Evolutionary conservation across 805 yeast species (phyloP), one percentile per base, ranked within the genome.

Genomic region (Debaryomyces hansenii): DNA sequence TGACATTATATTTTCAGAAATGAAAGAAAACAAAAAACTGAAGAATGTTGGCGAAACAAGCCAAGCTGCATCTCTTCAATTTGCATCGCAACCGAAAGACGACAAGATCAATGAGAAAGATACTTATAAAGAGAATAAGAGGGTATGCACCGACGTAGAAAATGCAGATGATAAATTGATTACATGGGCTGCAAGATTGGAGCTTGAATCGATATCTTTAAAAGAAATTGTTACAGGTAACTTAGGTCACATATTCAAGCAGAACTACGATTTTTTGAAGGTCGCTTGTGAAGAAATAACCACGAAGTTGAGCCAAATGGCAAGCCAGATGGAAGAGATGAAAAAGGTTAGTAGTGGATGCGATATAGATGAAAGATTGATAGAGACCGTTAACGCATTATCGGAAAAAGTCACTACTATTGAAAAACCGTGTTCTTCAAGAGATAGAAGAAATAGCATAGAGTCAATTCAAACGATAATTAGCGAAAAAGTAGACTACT

Each of bases 141-240:
- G 8, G 11, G 16, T 6, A 31, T 4, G 4, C 4, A 9, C 16
- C 2, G 5, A 12, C 3, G 12, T 10, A 6, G 34, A 31, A n/a
- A 31, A 31, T 9, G 12, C 31, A 4, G 37, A 39, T 16, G 40
- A 49, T 12, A 47, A 47, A 24, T 41, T 66, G 16, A 45, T 59
- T 1, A 46, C 43, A 11, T 63, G 70, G 69, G 71, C 71, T 4
- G 57, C 68, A 2, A 53, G 59, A 37, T 49, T 67, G 16, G 70
- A 66, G 43, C 44, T 64, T 9, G 70, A 66, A 44, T 58, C 66
- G 1, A 45, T 63, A 11, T 56, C 63, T 8, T 49, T 66, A 29
- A 61, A 62, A 40, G 56, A 57, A 10, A 33, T 47, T 3, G 32
- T 59, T 10, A 43, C 44, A 4, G 42, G 48, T 14, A 49, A 44